Conservation (phyloP, 352 stramenopile species). For the Phytophthora crassamura region DNA sequence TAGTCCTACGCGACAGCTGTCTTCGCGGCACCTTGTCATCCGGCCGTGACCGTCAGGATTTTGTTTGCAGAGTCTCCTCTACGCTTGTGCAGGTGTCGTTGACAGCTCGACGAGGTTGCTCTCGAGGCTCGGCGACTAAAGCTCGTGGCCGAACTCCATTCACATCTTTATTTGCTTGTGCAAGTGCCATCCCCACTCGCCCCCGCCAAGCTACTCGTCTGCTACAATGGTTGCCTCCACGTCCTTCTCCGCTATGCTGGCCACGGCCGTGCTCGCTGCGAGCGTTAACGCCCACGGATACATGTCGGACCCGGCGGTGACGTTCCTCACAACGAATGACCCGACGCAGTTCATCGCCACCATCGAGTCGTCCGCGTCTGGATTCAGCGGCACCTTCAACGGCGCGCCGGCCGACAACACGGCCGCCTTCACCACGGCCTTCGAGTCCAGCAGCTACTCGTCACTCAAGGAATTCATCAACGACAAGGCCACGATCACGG, state of each 20-base stretch:
- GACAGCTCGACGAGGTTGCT: background rate
- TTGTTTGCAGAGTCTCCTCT: constrained; percentile 22
- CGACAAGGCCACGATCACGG: constrained; percentile 29
- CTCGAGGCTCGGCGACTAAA: constrained; percentile 17
- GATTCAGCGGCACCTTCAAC: constrained; percentile 34
- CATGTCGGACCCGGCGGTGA: constrained; percentile 34
- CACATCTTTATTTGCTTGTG: constrained; percentile 35
- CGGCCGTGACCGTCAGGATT: constrained; percentile 16
- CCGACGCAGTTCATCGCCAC: constrained; percentile 38
- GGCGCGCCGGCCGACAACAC: constrained; percentile 28
- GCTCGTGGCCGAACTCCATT: constrained; percentile 15
- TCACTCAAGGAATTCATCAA: constrained; percentile 38
- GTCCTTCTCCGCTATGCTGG: constrained; percentile 25
- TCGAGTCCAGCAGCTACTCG: constrained; percentile 30
- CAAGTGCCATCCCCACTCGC: constrained; percentile 14
- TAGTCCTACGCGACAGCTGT: constrained; percentile 24
- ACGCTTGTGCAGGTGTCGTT: background rate
- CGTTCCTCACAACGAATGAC: constrained; percentile 29
- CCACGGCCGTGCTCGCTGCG: constrained; percentile 11
- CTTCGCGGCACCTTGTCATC: constrained; percentile 19
- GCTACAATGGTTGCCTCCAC: constrained; percentile 31
- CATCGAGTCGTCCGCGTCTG: constrained; percentile 33
- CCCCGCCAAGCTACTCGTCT: background rate
- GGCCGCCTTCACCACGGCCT: constrained; percentile 31
- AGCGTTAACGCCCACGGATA: constrained; percentile 30